Base-by-base conservation (phyloP, 1,139 yeast genomes). In the Pichia sp. region DNA sequence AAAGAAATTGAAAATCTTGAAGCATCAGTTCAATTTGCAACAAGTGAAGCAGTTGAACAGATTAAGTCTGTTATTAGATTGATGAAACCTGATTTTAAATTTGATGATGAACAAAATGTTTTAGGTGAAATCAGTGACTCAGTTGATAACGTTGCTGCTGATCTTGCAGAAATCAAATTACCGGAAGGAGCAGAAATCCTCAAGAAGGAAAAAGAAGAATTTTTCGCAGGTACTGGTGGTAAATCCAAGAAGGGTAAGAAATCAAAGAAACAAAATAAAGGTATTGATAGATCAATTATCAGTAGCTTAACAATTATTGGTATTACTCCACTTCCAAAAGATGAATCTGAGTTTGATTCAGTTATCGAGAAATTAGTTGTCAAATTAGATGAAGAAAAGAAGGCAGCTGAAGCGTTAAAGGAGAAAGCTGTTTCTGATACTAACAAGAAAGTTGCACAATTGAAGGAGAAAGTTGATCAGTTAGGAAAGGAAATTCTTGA, bases 271-370 rank as follows among this genome's bases (percentile, higher is more conserved):
- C 39, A 41, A 35, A 19, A 24, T 14, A 81, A 88, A 62, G 72
- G 81, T 48, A 75, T 91, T 56, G 91, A 89, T 59, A 83, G 95
- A 45, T 82, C 80, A 49, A 73, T 86, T 50, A 80, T 91, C 57
- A 80, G 82, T 51, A 76, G 84, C 46, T 75, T 93, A 54, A 72
- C 86, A 49, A 81, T 83, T 55, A 75, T 89, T 61, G 79, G 80
- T 49, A 75, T 91, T 50, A 71, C 84, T 41, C 99, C 99, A 59
- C 71, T 81, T 48, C 74, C 80, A 56, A 69, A 75, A 53, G 93
- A 81, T 22, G 94, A 84, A 43, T 79, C 84, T 50, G 94, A 84
- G 43, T 79, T 84, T 50, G 71, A 82, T 36, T 65, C 66, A 40
- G 77, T 94, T 50, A 63, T 84, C 54, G 77, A 71, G 46, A 70